Conservation (phyloP, 352 stramenopile species). For the Phytophthora ramorum region DNA sequence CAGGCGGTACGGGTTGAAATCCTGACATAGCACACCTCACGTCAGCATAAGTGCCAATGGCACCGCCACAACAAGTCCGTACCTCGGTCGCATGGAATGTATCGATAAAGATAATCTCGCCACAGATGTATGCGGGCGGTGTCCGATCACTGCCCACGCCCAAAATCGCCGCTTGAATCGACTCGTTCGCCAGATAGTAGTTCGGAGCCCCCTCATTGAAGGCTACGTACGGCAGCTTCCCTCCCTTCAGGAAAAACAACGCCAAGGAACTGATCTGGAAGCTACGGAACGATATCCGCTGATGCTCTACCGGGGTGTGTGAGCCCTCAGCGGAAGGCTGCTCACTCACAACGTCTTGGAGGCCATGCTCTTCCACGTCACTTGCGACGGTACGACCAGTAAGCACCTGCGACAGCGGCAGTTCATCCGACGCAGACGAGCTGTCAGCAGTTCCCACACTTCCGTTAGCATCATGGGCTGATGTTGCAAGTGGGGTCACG, state of each 20-base stretch:
- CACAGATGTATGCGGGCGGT: conserved; percentile 77
- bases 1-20: conserved; percentile 86
- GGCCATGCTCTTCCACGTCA: conserved; percentile 36
- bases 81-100: conserved; percentile 85
- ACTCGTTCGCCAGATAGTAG: conserved; percentile 84
- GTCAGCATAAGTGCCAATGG: conserved; percentile 9
- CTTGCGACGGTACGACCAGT: conserved; percentile 50
- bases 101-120: conserved; percentile 89
- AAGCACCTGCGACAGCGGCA: conserved; percentile 71
- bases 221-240: conserved; percentile 80
- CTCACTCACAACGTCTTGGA: conserved; percentile 35
- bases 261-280: conserved; percentile 87
- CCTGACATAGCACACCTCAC: conserved; percentile 38
- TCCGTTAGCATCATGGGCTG: conserved; percentile 45
- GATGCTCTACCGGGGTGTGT: conserved; percentile 45
- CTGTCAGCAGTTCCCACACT: conserved; percentile 32
- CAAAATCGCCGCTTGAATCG: conserved; percentile 72
- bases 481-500: conserved; percentile 64
- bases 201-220: conserved; percentile 85
- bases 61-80: conserved; percentile 13
- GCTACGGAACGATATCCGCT: conserved; percentile 79
- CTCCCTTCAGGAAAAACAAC: conserved; percentile 80
- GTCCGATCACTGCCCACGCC: conserved; percentile 60
- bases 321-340: conserved; percentile 12
- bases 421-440: conserved; percentile 52